Conservation (phyloP, 1,139 yeast genomes). For the Saccharomycopsis crataegensis region DNA sequence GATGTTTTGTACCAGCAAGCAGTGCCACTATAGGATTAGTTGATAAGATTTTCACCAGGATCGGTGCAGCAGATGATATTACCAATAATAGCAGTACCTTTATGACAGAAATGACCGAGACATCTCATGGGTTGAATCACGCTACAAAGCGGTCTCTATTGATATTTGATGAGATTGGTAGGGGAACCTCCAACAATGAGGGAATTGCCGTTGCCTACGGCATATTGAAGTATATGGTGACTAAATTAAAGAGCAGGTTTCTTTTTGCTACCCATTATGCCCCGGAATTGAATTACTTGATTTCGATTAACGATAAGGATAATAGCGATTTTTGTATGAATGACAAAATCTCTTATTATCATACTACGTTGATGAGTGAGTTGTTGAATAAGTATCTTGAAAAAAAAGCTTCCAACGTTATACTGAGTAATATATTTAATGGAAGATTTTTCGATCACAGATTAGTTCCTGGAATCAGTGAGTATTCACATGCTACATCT, state of each 20-base stretch:
- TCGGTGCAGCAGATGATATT: constrained; percentile 39
- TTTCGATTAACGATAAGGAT: constrained; percentile 26
- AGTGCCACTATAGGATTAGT: constrained; percentile 34
- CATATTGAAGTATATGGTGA: constrained; percentile 51
- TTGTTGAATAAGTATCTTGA: constrained; percentile 20
- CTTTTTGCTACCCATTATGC: constrained; percentile 95
- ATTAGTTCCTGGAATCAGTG: constrained; percentile 64
- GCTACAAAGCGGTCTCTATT: constrained; percentile 78
- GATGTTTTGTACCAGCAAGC: constrained; percentile 46
- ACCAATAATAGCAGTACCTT: constrained; percentile 40
- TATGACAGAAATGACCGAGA: constrained; percentile 53
- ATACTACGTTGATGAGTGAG: constrained; percentile 38
- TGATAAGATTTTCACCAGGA: constrained; percentile 37
- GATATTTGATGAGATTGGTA: constrained; percentile 89
- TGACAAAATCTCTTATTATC: constrained; percentile 38
- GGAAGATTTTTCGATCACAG: constrained; percentile 48
- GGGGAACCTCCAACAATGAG: constrained; percentile 89
- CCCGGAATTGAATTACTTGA: constrained; percentile 44
- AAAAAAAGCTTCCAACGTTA: constrained; percentile 25
- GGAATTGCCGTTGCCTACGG: constrained; percentile 91
- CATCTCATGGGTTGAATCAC: constrained; percentile 66
- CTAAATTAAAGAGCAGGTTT: constrained; percentile 59
- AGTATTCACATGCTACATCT: constrained; percentile 74
- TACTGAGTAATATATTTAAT: constrained; percentile 21
- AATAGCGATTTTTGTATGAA: constrained; percentile 26